Base-by-base conservation (phyloP, 345 rosid species). In the Syzygium aromaticum region DNA sequence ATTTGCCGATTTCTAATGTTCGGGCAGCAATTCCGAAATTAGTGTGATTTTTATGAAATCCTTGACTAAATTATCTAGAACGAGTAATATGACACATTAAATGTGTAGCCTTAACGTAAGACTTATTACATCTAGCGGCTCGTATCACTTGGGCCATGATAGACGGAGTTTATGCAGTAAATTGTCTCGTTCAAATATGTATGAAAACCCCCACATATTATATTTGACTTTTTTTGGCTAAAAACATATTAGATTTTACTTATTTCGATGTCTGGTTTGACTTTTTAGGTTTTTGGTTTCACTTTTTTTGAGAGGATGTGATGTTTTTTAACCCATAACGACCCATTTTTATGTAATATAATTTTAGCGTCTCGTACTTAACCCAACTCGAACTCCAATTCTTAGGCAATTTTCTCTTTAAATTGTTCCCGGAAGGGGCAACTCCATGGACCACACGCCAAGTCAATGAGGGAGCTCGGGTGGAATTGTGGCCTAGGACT, bases 351-450 rank as follows among this genome's bases (percentile, higher is more conserved):
- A 38, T 8, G 46, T 2, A 0, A 73, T 17, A 73, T 1, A 9
- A 17, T 9, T 73, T 33, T 19, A 73, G 7, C 0, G 0, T 33
- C 21, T 19, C 46, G 4, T 73, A 73, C 46, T 8, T 0, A 0
- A 67, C 12, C 11, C 1, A 0, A 17, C 11, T 1, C 5, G 0
- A 21, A 33, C 46, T 67, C 38, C 46, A 33, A 33, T 33, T 33
- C 78, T 67, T 9, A 67, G 46, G 46, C 13, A 17, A 67, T 67
- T 67, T 17, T 33, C 46, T 0, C 25, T 12, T 17, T 67, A 38
- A 7, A 19, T 2, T 67, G 46, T 33, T 16, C 21, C 4, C 19
- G 17, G 46, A 67, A 17, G 9, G 46, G 43, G 23, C 0, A 1
- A 67, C 78, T 67, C 25, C 25, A 33, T 67, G 2, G 22, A 9